Percentiles rank a stretch among this genome's conserved stretches.
phyloP scores from a whole-genome alignment of 2,329 filamentous ascomycete species.

The Paecilomyces formosus region DNA sequence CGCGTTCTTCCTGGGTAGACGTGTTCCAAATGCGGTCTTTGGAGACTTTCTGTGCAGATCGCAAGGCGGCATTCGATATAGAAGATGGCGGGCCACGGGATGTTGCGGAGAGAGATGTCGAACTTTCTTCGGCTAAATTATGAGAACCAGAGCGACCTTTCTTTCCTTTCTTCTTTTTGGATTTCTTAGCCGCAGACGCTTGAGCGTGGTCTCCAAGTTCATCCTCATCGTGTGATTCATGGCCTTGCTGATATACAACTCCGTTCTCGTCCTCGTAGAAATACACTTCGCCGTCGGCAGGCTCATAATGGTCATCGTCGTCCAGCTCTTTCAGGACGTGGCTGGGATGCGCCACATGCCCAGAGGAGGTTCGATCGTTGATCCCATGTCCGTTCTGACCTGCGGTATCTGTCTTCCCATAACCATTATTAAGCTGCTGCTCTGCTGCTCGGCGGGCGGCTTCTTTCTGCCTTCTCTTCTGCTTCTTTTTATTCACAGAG shows the following conservation, averaged over 20 bases:
- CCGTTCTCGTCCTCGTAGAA: constrained; percentile 51
- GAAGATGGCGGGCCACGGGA: constrained; percentile 35
- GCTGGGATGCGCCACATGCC: constrained; percentile 15
- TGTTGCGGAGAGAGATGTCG: constrained; percentile 31
- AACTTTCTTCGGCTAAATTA: constrained; percentile 28
- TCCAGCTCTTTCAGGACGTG: constrained; percentile 15
- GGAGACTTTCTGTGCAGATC: constrained; percentile 41
- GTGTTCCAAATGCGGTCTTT: constrained; percentile 97
- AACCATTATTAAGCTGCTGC: constrained; percentile 31
- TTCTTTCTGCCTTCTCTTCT: constrained; percentile 81
- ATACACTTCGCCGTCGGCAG: constrained; percentile 46
- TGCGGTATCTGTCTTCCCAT: constrained; percentile 13
- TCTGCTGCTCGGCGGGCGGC: constrained; percentile 63
- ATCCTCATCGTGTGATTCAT: constrained; percentile 14
- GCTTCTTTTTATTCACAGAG: constrained; percentile 83
- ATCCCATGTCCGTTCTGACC: constrained; percentile 27
- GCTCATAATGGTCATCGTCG: constrained; percentile 31
- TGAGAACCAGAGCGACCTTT: constrained; percentile 28
- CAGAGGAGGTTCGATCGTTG: constrained; percentile 10
- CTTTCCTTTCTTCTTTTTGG: constrained; percentile 36
- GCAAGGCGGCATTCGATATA: constrained; percentile 34
- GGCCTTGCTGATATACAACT: constrained; percentile 22
- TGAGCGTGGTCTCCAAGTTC: constrained; percentile 14
- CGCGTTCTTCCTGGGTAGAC: constrained; percentile 84
- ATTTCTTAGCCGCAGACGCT: constrained; percentile 22